phyloP scores from a whole-genome alignment of 2,329 filamentous ascomycete species.

The Beauveria medogensis region DNA sequence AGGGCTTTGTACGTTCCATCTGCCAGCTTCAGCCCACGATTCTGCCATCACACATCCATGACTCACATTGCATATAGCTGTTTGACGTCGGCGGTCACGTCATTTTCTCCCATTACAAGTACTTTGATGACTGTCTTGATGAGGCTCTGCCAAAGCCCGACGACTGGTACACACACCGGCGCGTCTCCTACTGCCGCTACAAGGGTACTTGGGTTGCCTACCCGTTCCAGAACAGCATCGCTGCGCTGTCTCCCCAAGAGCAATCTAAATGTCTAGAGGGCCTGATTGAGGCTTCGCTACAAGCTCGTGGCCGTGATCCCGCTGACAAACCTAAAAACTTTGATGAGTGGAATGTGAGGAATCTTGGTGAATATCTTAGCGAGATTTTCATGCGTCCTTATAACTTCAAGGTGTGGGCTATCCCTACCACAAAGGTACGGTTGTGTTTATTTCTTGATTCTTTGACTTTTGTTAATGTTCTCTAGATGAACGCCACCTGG shows the following conservation, averaged over 20 bases:
- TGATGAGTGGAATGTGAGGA: constrained; percentile 88
- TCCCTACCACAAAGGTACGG: constrained; percentile 75
- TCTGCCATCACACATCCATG: neutral
- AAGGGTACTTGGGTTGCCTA: constrained; percentile 87
- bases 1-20: constrained; percentile 74
- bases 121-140: constrained; percentile 85
- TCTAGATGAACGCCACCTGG: constrained; percentile 89
- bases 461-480: neutral
- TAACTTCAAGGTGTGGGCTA: constrained; percentile 97
- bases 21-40: neutral
- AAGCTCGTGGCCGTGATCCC: constrained; percentile 65
- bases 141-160: neutral
- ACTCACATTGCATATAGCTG: constrained; percentile 47
- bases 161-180: constrained; percentile 90
- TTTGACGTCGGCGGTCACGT: constrained; percentile 93
- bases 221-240: constrained; percentile 96
- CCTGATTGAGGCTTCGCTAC: constrained; percentile 80
- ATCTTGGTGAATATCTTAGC: constrained; percentile 75
- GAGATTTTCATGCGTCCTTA: constrained; percentile 93
- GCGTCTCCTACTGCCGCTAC: constrained; percentile 90
- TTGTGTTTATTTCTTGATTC: neutral
- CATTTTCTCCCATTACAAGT: constrained; percentile 97
- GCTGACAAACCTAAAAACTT: constrained; percentile 84
- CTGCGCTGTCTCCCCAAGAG: constrained; percentile 85
- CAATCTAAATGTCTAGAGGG: constrained; percentile 82